phyloP scores from a whole-genome alignment of 352 stramenopile species.

The Globisporangium takayamanum region DNA sequence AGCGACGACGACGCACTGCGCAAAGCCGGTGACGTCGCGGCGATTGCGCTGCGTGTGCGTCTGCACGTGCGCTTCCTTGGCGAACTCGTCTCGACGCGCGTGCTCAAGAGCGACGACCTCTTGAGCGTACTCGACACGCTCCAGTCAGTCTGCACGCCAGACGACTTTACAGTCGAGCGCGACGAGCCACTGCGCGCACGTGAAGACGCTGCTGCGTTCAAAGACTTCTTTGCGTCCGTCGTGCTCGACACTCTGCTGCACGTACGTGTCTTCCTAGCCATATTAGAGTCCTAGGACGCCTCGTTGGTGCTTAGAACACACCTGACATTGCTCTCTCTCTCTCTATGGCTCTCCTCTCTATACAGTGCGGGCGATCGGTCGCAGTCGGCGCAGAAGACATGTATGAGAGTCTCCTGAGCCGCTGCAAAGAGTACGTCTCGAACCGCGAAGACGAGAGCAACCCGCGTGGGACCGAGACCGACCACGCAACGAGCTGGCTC shows the following conservation, averaged over 20 bases:
- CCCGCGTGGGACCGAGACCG: constrained; percentile 28
- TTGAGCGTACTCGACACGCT: constrained; percentile 53
- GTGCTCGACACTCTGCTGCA: constrained; percentile 70
- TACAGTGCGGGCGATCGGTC: constrained; percentile 41
- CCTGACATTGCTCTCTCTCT: background rate
- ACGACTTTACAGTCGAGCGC: constrained; percentile 47
- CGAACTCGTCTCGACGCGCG: constrained; percentile 43
- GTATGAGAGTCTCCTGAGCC: constrained; percentile 63
- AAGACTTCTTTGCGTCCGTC: constrained; percentile 68
- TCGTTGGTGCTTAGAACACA: no score
- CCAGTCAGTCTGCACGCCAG: constrained; percentile 52
- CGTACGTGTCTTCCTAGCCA: constrained; percentile 24
- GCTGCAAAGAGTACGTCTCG: constrained; percentile 64
- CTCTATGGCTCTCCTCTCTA: background rate
- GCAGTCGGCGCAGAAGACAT: constrained; percentile 36
- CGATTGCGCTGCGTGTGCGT: constrained; percentile 41
- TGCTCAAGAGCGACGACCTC: constrained; percentile 59
- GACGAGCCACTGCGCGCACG: constrained; percentile 34
- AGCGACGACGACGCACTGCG: constrained; percentile 30
- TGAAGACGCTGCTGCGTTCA: constrained; percentile 58
- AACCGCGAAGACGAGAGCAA: constrained; percentile 61
- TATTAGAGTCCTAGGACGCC: no score
- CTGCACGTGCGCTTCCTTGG: constrained; percentile 62
- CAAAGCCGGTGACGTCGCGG: constrained; percentile 16
- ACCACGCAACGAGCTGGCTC: constrained; percentile 54